A percentile compares a stretch with the other conserved stretches of the same genome.
These are phyloP conservation scores for Pochonia chlamydosporia DNA, from an alignment of 2,329 filamentous ascomycete species.

Conservation along the genomic window DNA sequence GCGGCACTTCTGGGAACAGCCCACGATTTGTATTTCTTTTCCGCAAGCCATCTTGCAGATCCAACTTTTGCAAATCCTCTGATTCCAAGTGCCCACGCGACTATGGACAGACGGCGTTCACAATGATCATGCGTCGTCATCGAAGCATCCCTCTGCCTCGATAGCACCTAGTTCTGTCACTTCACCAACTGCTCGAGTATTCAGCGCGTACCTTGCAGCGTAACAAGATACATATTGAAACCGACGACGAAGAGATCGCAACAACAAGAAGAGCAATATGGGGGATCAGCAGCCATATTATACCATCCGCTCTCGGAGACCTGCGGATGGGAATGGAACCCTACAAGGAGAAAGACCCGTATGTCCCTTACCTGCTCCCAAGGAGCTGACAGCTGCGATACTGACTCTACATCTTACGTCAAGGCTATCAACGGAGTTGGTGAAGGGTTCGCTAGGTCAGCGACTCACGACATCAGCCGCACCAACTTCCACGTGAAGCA, in stretches of 20 bases:
- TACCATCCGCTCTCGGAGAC: slow-evolving; percentile 45
- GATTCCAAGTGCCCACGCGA: background rate
- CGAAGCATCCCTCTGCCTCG: background rate
- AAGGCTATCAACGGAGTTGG: slow-evolving; percentile 9
- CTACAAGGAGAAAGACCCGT: slow-evolving; percentile 44
- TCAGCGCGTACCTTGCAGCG: too few species aligned
- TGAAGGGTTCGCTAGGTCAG: slow-evolving; percentile 25
- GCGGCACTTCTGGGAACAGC: slow-evolving; percentile 2
- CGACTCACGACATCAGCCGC: slow-evolving; percentile 53
- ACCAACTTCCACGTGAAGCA: slow-evolving; percentile 54
- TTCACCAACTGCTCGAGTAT: slow-evolving; percentile 2
- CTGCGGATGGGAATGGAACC: slow-evolving; percentile 38
- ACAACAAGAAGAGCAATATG: slow-evolving; percentile 22
- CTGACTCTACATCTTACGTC: background rate
- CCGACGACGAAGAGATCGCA: background rate
- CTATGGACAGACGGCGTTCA: slow-evolving; percentile 1
- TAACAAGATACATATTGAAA: too few species aligned
- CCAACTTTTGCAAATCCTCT: background rate
- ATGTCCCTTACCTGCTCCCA: slow-evolving; percentile 22
- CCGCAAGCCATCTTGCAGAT: slow-evolving; percentile 1
- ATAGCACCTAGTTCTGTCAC: too few species aligned
- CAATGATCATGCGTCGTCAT: background rate
- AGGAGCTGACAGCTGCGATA: background rate
- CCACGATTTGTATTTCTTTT: slow-evolving; percentile 3
- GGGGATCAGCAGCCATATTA: slow-evolving; percentile 43